Conservation (phyloP, 495 filamentous ascomycete genomes). For the Tuber brumale region DNA sequence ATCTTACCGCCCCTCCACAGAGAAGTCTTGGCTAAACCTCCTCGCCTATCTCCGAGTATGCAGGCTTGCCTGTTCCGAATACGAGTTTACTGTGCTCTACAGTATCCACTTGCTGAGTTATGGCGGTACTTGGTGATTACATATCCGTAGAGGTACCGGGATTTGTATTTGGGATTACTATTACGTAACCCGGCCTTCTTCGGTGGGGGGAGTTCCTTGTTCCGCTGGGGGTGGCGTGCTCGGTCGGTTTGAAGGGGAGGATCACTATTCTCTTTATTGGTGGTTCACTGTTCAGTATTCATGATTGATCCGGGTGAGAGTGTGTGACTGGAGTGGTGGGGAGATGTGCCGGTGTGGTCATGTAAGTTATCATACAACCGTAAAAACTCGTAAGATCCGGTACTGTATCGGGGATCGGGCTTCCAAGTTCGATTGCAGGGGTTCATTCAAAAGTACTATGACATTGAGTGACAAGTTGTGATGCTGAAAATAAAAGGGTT, state of each 20-base stretch:
- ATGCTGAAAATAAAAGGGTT: too few relatives aligned
- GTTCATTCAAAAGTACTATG: too few relatives aligned
- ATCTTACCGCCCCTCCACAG: background rate
- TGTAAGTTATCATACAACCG: too few relatives aligned
- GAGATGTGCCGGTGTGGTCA: background rate
- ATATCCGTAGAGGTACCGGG: background rate
- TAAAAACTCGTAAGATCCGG: too few relatives aligned
- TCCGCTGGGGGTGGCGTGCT: background rate
- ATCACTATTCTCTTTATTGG: too few relatives aligned
- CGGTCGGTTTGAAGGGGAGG: background rate
- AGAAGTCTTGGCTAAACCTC: background rate
- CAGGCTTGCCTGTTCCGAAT: background rate
- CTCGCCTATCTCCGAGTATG: background rate
- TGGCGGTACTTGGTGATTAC: background rate
- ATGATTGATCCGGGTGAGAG: background rate
- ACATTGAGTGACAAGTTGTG: too few relatives aligned
- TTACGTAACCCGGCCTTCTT: background rate
- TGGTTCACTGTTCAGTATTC: too few relatives aligned
- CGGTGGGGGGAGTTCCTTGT: background rate
- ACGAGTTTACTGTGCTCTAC: background rate
- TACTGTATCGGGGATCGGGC: too few relatives aligned
- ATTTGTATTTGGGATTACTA: background rate
- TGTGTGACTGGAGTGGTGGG: background rate
- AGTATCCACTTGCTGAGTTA: background rate
- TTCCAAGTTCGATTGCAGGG: too few relatives aligned